Evolutionary conservation across 139 green algal species (phyloP).

Genomic region (Zygnema cylindricum): DNA sequence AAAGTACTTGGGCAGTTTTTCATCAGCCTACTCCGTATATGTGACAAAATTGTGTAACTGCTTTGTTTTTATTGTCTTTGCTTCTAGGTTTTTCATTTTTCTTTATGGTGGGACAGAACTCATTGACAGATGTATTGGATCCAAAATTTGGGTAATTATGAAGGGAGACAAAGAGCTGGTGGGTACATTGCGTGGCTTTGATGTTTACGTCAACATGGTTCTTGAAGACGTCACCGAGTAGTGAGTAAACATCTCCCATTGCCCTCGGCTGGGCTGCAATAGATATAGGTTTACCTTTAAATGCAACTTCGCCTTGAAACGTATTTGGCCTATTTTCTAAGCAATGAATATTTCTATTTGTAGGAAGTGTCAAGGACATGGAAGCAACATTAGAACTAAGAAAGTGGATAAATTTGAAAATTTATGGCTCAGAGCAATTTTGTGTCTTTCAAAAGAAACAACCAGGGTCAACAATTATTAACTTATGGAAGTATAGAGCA

Average conservation of each 20-base stretch:
- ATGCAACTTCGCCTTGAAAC: no score
- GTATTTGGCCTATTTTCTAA: no score
- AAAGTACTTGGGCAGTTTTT: not conserved
- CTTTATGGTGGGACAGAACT: constrained; percentile 41
- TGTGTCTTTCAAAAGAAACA: no score
- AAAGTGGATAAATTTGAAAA: no score
- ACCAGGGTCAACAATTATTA: no score
- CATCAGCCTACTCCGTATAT: not conserved
- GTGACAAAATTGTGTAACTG: not conserved
- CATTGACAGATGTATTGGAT: constrained; percentile 85
- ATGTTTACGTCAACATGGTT: constrained; percentile 99
- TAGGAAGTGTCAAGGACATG: no score
- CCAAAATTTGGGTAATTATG: constrained; percentile 90
- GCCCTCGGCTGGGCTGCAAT: no score
- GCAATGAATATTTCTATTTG: no score
- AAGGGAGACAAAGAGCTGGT: constrained; percentile 92
- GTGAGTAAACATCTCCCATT: constrained; percentile 58
- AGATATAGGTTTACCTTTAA: no score
- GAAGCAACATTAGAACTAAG: no score
- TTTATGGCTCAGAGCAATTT: no score
- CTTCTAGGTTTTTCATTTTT: not conserved
- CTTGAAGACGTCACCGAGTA: constrained; percentile 96
- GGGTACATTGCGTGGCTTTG: constrained; percentile 91
- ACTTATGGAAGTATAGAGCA: no score
- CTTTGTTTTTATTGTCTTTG: constrained; percentile 3